phyloP scores from a whole-genome alignment of 345 rosid genomes.

The Isatis tinctoria region DNA sequence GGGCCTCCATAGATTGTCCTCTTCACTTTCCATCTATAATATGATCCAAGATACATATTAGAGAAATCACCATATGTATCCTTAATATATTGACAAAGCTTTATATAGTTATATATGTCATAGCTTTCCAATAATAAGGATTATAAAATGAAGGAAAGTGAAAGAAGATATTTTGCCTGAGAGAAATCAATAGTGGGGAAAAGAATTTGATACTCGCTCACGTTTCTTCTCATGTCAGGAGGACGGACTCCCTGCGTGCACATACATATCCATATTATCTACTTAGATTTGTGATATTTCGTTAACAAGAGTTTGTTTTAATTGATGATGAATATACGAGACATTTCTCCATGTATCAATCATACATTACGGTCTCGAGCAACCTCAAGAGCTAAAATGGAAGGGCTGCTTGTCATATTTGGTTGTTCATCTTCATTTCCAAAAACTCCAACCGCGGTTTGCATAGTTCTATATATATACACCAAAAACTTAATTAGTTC shows the following conservation, averaged over 20 bases:
- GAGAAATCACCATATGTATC: not conserved
- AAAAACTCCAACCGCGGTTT: constrained; percentile 67
- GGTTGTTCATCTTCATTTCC: constrained; percentile 32
- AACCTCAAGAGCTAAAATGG: constrained; percentile 60
- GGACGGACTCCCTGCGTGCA: constrained; percentile 63
- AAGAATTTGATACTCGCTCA: constrained; percentile 44
- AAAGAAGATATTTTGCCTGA: constrained; percentile 40
- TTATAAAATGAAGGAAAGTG: not conserved
- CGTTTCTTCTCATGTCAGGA: constrained; percentile 64
- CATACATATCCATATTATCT: not conserved
- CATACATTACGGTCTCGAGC: constrained; percentile 76
- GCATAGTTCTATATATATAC: constrained; percentile 52
- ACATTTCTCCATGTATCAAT: not conserved
- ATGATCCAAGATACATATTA: not conserved
- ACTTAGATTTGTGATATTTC: not conserved
- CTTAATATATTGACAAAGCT: not conserved
- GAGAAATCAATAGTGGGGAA: constrained; percentile 74
- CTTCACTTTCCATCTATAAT: constrained; percentile 33
- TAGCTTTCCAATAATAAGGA: not conserved
- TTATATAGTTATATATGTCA: not conserved
- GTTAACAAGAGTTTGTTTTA: not conserved
- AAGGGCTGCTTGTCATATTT: constrained; percentile 38
- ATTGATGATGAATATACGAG: not conserved
- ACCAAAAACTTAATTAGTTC: not conserved
- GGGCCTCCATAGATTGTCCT: constrained; percentile 34